Conservation (phyloP, 1,284 basidiomycete species). For the Cystobasidium sp. region DNA sequence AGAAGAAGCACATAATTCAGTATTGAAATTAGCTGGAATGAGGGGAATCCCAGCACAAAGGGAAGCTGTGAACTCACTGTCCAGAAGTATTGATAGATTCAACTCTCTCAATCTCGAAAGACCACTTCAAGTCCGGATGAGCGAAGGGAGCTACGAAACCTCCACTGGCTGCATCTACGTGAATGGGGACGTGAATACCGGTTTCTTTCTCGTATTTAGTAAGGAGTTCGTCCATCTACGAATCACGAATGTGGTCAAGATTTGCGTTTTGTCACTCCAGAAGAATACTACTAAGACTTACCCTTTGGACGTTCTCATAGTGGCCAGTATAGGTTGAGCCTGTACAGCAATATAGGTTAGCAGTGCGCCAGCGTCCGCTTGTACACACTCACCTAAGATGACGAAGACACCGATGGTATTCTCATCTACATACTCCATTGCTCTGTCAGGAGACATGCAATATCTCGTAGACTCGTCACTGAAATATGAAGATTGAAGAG, state of each 20-base stretch:
- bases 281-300: not conserved
- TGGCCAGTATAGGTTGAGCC: conserved; percentile 84
- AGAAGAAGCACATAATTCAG: conserved; percentile 62
- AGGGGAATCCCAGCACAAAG: not conserved
- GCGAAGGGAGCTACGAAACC: conserved; percentile 84
- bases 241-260: not conserved
- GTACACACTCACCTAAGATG: conserved; percentile 56
- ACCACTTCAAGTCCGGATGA: conserved; percentile 77
- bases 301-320: conserved; percentile 79
- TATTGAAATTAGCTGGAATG: not conserved
- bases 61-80: conserved; percentile 43
- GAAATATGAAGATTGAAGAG: not conserved
- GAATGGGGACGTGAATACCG: conserved; percentile 70
- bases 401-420: conserved; percentile 73
- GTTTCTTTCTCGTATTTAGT: conserved; percentile 84
- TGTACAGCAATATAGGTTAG: not conserved
- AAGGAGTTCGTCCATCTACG: conserved; percentile 76
- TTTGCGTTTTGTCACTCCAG: not conserved
- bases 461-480: conserved; percentile 71
- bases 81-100: conserved; percentile 73
- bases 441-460: conserved; percentile 78
- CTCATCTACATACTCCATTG: conserved; percentile 87
- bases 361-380: not conserved
- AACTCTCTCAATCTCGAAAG: conserved; percentile 83
- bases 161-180: conserved; percentile 74